phyloP scores from a whole-genome alignment of 306 rosid species.

The Castanea mollissima region DNA sequence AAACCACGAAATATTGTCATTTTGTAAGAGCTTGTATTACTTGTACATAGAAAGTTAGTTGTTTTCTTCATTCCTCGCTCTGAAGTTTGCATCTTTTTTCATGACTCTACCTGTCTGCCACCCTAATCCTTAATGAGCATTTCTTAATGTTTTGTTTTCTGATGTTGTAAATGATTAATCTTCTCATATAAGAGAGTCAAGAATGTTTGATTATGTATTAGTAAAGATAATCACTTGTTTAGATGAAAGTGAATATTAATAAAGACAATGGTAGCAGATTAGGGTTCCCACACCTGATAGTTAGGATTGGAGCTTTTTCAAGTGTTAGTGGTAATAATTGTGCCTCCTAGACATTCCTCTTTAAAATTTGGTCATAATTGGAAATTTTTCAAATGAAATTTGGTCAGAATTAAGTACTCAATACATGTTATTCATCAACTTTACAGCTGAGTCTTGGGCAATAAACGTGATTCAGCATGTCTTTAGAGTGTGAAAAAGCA shows the following conservation, averaged over 20 bases:
- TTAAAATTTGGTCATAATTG: not conserved
- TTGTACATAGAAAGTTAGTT: not conserved
- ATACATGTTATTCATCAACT: not conserved
- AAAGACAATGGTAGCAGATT: not conserved
- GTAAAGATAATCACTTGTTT: not conserved
- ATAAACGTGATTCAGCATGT: not conserved
- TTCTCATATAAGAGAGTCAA: no score
- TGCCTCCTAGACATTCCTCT: not conserved
- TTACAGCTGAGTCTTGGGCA: not conserved
- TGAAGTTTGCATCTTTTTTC: not conserved
- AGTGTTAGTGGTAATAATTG: not conserved
- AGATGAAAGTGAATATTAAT: not conserved
- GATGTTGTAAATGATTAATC: no score
- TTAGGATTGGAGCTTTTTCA: not conserved
- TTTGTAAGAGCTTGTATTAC: no score
- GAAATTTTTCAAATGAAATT: not conserved
- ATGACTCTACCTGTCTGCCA: not conserved
- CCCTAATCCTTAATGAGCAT: not conserved
- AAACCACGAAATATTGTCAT: no score
- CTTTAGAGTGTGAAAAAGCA: not conserved
- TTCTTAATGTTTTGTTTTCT: no score
- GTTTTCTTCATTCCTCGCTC: not conserved
- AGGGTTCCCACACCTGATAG: not conserved
- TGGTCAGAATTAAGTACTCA: not conserved
- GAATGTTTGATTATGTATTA: not conserved